Percentiles rank a stretch among this genome's conserved stretches.
Evolutionary conservation across 108 stramenopile species (phyloP).

Genomic region (Cyclotella kingstonii): DNA sequence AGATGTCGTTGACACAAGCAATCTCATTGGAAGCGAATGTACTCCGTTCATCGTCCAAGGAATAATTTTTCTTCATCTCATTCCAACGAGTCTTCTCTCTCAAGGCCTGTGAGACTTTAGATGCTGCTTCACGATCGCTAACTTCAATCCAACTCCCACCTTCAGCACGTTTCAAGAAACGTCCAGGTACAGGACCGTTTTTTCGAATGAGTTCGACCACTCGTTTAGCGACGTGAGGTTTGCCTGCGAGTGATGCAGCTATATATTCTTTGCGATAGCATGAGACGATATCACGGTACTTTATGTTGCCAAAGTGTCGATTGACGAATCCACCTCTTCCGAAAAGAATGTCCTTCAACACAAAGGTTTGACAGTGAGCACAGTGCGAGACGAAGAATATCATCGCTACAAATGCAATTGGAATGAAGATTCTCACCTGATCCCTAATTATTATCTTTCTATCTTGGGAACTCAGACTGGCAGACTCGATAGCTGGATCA

Average conservation of each 20-base stretch:
- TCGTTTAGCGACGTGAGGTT: slow-evolving; percentile 72
- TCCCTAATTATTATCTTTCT: too few species aligned
- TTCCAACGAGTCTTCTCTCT: slow-evolving; percentile 60
- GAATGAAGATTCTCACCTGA: too few species aligned
- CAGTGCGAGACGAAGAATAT: neutral
- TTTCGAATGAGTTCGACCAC: slow-evolving; percentile 53
- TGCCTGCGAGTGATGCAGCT: slow-evolving; percentile 66
- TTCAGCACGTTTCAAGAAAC: slow-evolving; percentile 69
- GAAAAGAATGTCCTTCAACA: slow-evolving; percentile 50
- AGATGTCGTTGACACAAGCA: too few species aligned
- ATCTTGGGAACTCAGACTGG: too few species aligned
- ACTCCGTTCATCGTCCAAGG: too few species aligned
- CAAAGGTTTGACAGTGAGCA: neutral
- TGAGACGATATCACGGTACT: slow-evolving; percentile 76
- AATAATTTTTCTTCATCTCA: slow-evolving; percentile 39
- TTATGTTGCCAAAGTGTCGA: slow-evolving; percentile 70
- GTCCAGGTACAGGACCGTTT: slow-evolving; percentile 23
- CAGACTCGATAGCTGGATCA: too few species aligned
- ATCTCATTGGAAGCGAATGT: too few species aligned
- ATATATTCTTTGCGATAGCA: slow-evolving; percentile 75
- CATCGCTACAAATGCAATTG: too few species aligned
- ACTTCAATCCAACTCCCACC: slow-evolving; percentile 72
- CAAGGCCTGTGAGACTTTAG: slow-evolving; percentile 57
- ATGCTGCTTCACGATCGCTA: slow-evolving; percentile 55
- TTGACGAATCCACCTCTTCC: slow-evolving; percentile 81